Conservation (phyloP, 768 basidiomycete species). For the Coprinellus micaceus region DNA sequence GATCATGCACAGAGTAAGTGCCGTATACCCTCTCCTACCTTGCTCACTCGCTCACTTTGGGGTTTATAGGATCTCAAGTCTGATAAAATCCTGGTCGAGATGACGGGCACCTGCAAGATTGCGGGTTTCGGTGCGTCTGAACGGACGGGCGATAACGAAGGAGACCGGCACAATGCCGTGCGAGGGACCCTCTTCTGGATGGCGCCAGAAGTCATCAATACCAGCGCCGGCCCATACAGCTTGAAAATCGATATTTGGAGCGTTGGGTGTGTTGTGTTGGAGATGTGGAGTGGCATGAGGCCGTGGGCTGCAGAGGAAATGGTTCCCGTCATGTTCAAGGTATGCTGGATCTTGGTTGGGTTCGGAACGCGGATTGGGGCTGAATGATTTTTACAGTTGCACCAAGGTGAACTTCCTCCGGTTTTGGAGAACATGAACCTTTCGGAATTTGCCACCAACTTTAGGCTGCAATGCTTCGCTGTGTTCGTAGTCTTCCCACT, state of each 20-base stretch:
- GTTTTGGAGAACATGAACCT: constrained; percentile 83
- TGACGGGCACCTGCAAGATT: constrained; percentile 90
- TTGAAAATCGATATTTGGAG: constrained; percentile 99
- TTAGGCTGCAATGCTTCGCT: constrained; percentile 85
- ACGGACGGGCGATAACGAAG: constrained; percentile 80
- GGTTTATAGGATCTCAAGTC: constrained; percentile 85
- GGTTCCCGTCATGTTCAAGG: constrained; percentile 93
- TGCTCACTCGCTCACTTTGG: constrained; percentile 62
- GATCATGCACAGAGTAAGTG: constrained; percentile 83
- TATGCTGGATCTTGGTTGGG: constrained; percentile 34
- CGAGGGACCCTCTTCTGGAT: constrained; percentile 99
- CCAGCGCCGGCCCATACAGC: constrained; percentile 87
- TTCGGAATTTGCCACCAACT: constrained; percentile 75
- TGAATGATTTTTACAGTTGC: constrained; percentile 52
- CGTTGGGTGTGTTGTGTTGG: constrained; percentile 95
- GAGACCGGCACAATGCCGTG: constrained; percentile 83
- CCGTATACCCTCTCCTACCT: background rate
- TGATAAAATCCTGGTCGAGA: constrained; percentile 98
- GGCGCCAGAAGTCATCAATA: constrained; percentile 93
- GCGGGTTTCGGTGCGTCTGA: constrained; percentile 99
- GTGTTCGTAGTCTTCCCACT: constrained; percentile 52
- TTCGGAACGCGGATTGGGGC: background rate
- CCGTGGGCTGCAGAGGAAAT: constrained; percentile 92
- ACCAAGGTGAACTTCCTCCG: constrained; percentile 79
- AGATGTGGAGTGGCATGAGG: constrained; percentile 97